phyloP scores from a whole-genome alignment of 1,284 basidiomycete genomes.

The Irpex sp. region DNA sequence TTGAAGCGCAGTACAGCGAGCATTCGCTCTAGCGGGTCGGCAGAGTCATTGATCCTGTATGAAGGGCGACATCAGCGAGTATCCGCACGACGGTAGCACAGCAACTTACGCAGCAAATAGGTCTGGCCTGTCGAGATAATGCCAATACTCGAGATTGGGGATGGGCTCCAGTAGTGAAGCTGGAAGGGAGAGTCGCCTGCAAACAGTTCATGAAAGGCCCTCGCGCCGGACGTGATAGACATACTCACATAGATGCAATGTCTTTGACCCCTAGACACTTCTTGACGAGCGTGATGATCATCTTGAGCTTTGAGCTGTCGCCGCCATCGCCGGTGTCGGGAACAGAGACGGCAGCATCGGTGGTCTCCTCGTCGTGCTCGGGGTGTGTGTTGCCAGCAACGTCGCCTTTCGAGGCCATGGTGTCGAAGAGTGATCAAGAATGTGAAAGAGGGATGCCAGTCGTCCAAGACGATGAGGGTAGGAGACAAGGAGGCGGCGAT shows the following conservation, averaged over 20 bases:
- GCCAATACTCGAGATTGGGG: slow-evolving; percentile 95
- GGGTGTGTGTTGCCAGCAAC: slow-evolving; percentile 1
- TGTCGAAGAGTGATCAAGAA: not conserved
- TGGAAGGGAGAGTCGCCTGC: slow-evolving; percentile 83
- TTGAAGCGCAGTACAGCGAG: slow-evolving; percentile 85
- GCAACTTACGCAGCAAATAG: slow-evolving; percentile 80
- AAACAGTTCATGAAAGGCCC: not conserved
- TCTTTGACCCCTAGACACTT: slow-evolving; percentile 88
- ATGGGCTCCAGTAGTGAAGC: slow-evolving; percentile 89
- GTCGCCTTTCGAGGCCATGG: not conserved
- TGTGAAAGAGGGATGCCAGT: not conserved
- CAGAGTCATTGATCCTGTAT: slow-evolving; percentile 79
- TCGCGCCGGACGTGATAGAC: not conserved
- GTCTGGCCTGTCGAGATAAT: slow-evolving; percentile 92
- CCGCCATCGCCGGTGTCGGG: slow-evolving; percentile 73
- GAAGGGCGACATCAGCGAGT: not conserved
- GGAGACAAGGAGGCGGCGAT: not conserved
- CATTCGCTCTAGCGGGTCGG: slow-evolving; percentile 91
- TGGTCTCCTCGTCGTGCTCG: slow-evolving; percentile 48
- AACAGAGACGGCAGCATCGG: slow-evolving; percentile 56
- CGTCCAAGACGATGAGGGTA: not conserved
- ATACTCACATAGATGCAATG: slow-evolving; percentile 77
- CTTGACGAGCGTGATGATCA: slow-evolving; percentile 85
- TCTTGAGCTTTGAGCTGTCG: slow-evolving; percentile 88
- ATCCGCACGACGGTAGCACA: slow-evolving; percentile 2